Base-by-base conservation (phyloP, 495 filamentous ascomycete species). In the Aspergillus heteromorphus region DNA sequence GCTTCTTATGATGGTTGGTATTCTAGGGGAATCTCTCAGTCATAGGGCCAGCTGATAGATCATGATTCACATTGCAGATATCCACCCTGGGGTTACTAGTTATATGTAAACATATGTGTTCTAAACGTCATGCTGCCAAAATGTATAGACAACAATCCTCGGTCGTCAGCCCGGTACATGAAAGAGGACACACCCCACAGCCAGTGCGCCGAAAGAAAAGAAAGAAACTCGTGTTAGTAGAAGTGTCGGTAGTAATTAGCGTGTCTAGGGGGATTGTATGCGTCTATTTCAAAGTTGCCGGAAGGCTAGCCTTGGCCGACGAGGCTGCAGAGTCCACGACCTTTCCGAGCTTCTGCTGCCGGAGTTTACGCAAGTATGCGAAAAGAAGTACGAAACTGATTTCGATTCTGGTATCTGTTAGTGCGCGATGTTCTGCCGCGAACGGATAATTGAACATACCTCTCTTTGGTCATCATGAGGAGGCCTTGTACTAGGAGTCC, bases 401-500 rank as follows among this genome's bases (percentile, higher is more conserved):
- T 72, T 97, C 93, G 77, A 97, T 88, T 53, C 92, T 95, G 60
- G 8, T 48, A 21, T 40, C 38, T 2, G 54, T 77, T 56, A 77
- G 71, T 42, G 59, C 23, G 14, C 45, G 20, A 48, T 55, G 11
- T 13, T 29, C 47, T n/a, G 9, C 19, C 55, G 1, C n/a, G 36
- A 2, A 27, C 27, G n/a, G 18, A 45, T 50, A 25, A 29, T 16
- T 14, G 48, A 30, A 69, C 83, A 56, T 80, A 95, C 91, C 91
- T 83, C 72, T 99, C 95, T 75, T 99, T 99, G 4, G 89, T 95
- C 93, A 97, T 99, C 93, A 99, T 99, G 20, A 99, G 74, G 45
- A 97, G 75, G 49, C 93, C 93, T 65, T 99, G 93, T 5, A 99
- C 93, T 42, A 97, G 62, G 41, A 99, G 73, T 16, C 95, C 93